Percentiles rank a stretch among this genome's conserved stretches.
Conservation (phyloP, 768 basidiomycete species). For the Daedalea quercina region DNA sequence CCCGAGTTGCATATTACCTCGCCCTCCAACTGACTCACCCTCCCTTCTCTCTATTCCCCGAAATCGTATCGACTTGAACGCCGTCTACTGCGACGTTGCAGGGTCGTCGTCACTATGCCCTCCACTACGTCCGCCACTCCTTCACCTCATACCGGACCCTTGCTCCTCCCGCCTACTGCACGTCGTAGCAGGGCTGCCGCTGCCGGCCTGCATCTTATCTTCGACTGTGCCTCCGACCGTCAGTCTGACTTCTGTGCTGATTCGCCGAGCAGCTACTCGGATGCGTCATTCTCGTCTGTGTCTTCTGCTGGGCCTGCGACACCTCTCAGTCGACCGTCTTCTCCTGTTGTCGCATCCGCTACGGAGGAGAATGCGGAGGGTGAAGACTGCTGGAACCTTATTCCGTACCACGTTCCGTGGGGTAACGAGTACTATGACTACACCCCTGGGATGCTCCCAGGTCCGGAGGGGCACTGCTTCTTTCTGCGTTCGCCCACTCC, state of each 20-base stretch:
- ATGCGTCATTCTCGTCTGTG: neutral
- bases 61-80: neutral
- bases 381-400: conserved; percentile 25
- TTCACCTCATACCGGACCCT: neutral
- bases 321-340: neutral
- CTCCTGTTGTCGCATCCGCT: neutral
- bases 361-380: neutral
- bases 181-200: conserved; percentile 1
- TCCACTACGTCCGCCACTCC: neutral
- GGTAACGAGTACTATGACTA: conserved; percentile 28
- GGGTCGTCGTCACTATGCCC: neutral
- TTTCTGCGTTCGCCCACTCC: conserved; percentile 35
- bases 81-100: neutral
- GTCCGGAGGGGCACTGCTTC: conserved; percentile 31
- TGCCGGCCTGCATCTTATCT: neutral
- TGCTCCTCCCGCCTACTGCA: neutral
- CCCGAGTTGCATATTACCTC: neutral
- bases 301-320: neutral
- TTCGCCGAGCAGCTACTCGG: neutral
- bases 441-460: conserved; percentile 26
- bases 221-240: neutral
- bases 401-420: conserved; percentile 34
- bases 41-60: neutral
- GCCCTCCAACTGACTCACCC: neutral
- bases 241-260: neutral